phyloP scores from a whole-genome alignment of 257 asterid species.

The Apocynum venetum region DNA sequence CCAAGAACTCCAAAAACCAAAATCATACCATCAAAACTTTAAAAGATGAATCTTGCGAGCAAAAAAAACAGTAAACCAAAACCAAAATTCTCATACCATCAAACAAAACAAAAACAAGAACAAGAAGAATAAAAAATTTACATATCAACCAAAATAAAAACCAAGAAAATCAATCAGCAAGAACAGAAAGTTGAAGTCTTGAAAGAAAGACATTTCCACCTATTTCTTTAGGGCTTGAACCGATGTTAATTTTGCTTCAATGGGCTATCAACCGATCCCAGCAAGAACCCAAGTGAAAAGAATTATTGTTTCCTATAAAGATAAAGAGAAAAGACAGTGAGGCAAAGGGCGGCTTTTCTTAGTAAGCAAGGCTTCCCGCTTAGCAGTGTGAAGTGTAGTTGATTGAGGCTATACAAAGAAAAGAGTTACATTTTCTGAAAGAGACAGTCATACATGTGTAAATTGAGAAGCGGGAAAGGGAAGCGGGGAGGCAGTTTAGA shows the following conservation, averaged over 20 bases:
- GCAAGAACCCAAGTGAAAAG: not conserved
- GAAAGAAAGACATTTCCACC: not conserved
- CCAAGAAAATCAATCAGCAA: not conserved
- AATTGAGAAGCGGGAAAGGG: not conserved
- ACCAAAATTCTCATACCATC: not conserved
- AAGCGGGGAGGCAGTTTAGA: not conserved
- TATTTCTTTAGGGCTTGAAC: not conserved
- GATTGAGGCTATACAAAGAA: not conserved
- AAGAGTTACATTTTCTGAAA: not conserved
- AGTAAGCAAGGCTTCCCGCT: not conserved
- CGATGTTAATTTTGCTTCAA: not conserved
- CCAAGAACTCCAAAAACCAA: not conserved
- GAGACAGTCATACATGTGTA: not conserved
- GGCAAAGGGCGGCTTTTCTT: not conserved
- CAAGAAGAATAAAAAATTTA: not conserved
- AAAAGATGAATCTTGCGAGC: not conserved
- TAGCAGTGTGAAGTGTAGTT: not conserved
- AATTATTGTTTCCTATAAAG: not conserved
- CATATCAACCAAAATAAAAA: not conserved
- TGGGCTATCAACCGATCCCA: not conserved
- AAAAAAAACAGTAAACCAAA: not conserved
- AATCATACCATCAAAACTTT: not conserved
- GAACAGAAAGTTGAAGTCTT: not conserved
- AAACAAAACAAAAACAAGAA: not conserved
- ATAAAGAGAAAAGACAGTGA: not conserved